Base-by-base conservation (phyloP, 148 eudicot species). In the Rhododendron simsii region DNA sequence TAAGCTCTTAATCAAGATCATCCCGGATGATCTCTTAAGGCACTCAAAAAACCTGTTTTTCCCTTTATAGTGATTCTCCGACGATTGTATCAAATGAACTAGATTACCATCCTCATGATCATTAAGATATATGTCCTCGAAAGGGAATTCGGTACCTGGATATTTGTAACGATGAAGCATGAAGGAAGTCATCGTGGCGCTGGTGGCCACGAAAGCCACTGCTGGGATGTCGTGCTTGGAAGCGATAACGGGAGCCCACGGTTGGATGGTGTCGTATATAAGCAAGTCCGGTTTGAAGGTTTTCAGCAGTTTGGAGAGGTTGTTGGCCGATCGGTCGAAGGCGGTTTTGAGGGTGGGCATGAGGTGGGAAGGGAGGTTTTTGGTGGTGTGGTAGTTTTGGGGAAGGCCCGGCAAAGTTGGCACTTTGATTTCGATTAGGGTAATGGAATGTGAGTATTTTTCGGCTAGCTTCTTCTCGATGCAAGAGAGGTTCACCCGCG, bases 321-420 rank as follows among this genome's bases (percentile, higher is more conserved):
- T 26, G 15, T 30, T 33, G 50, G 37, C 41, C 53, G 81, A 76
- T 30, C 13, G 11, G 53, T 84, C 86, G 15, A 84, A 84, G 45
- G 86, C 86, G 0, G 57, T 77, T 15, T 84, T 84, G 28, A 84
- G 79, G 53, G 80, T 55, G 20, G 71, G 73, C 86, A 84, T 84
- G 45, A 55, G 86, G 41, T 85, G 81, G 50, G 86, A 26, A 53
- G 86, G 86, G 73, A 85, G 81, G 80, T 85, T 85, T 41, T 77
- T 85, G 44, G 86, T 85, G 14, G 86, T 85, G 86, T 85, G 86
- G 20, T 33, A 85, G 0, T 85, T 45, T 11, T 67, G 41, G 18
- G 86, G 86, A 12, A 85, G 82, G 20, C 13, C 53, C 21, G 77
- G 39, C 26, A 55, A 50, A 47, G 47, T 13, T 0, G 81, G 65